Evolutionary conservation across 352 stramenopile species (phyloP).

Genomic region (Phytophthora syringae): DNA sequence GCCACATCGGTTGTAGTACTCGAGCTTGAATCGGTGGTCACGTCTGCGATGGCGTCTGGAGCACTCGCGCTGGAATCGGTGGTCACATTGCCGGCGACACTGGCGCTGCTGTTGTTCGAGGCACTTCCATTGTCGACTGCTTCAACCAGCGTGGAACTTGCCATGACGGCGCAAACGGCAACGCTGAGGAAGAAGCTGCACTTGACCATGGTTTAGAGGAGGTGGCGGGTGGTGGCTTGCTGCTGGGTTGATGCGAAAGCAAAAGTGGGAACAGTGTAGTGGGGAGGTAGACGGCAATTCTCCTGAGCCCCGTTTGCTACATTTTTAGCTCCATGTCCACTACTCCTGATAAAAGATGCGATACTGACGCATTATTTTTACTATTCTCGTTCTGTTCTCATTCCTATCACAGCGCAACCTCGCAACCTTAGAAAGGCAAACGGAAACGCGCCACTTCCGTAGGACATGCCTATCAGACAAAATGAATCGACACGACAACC

Average conservation of each 20-base stretch:
- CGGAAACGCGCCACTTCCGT: background rate
- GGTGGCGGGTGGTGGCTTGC: background rate
- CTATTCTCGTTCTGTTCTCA: background rate
- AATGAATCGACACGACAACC: too few species aligned
- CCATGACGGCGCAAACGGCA: background rate
- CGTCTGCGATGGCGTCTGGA: background rate
- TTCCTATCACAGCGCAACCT: background rate
- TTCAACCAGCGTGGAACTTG: background rate
- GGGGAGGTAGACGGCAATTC: background rate
- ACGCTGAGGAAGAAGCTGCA: conserved; percentile 19
- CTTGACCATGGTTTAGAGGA: conserved; percentile 29
- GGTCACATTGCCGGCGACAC: background rate
- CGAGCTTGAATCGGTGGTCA: background rate
- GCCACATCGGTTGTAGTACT: background rate
- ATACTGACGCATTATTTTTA: conserved; percentile 11
- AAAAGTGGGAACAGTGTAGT: conserved; percentile 10
- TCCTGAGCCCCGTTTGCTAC: background rate
- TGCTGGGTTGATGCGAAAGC: conserved; percentile 1
- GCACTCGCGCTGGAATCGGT: background rate
- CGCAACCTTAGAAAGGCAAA: background rate
- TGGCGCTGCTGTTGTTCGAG: conserved; percentile 1
- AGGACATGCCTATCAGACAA: background rate
- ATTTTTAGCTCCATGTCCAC: conserved; percentile 13
- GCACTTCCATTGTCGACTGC: conserved; percentile 3
- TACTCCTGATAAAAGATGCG: background rate